phyloP scores from a whole-genome alignment of 2,329 filamentous ascomycete genomes.

The Colletotrichum siamense region DNA sequence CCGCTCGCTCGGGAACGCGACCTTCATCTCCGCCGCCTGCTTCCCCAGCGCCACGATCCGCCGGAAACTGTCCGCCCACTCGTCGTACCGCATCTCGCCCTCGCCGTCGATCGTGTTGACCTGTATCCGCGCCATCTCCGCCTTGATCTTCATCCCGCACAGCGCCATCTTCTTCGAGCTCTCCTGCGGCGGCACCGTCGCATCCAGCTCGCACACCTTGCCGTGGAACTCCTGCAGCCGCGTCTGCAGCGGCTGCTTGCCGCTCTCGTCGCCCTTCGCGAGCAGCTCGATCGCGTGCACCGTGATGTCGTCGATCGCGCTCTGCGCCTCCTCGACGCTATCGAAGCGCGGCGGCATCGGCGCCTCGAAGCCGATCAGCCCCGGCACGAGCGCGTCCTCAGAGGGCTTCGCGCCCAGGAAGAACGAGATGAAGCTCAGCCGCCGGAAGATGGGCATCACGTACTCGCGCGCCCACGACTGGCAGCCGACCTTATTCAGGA shows the following conservation, averaged over 20 bases:
- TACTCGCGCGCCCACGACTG: constrained; percentile 40
- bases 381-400: constrained; percentile 35
- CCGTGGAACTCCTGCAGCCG: constrained; percentile 38
- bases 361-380: constrained; percentile 34
- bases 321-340: constrained; percentile 33
- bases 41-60: constrained; percentile 38
- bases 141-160: constrained; percentile 9
- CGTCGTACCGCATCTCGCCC: constrained; percentile 39
- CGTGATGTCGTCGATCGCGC: constrained; percentile 40
- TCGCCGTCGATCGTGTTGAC: constrained; percentile 32
- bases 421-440: constrained; percentile 5
- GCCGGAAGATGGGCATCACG: constrained; percentile 7
- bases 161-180: neutral
- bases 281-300: neutral
- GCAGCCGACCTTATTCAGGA: constrained; percentile 28
- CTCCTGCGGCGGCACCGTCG: constrained; percentile 20
- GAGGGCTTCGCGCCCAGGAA: constrained; percentile 19
- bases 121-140: constrained; percentile 41
- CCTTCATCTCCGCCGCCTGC: constrained; percentile 1
- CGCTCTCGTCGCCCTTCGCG: constrained; percentile 33
- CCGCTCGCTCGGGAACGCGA: constrained; percentile 24
- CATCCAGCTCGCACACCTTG: constrained; percentile 32
- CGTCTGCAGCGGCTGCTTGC: constrained; percentile 29
- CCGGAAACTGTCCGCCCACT: constrained; percentile 37
- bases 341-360: constrained; percentile 39